Evolutionary conservation across 2,329 filamentous ascomycete species (phyloP).

Genomic region (Talaromyces marneffei): DNA sequence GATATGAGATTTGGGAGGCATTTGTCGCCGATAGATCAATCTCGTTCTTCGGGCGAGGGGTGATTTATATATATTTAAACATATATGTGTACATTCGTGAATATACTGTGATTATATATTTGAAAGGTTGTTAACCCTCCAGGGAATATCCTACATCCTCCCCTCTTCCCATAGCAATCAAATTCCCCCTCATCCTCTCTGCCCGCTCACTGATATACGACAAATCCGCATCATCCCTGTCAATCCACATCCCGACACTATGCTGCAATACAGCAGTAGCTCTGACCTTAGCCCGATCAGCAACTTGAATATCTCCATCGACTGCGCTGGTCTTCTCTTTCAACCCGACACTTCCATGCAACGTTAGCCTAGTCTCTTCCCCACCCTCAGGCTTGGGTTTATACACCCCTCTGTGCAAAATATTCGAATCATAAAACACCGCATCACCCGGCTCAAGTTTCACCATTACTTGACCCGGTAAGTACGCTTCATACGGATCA

Average conservation of each 20-base stretch:
- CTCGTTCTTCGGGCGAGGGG: not conserved
- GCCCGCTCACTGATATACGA: slow-evolving; percentile 30
- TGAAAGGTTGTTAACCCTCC: slow-evolving; percentile 1
- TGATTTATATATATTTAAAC: not conserved
- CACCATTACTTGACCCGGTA: slow-evolving; percentile 63
- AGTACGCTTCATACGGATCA: slow-evolving; percentile 54
- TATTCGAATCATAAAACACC: slow-evolving; percentile 88
- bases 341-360: slow-evolving; percentile 41
- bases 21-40: not conserved
- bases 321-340: slow-evolving; percentile 20
- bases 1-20: not conserved
- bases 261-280: slow-evolving; percentile 43
- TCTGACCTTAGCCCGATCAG: slow-evolving; percentile 32
- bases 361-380: slow-evolving; percentile 36
- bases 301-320: slow-evolving; percentile 14
- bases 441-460: slow-evolving; percentile 66
- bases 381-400: slow-evolving; percentile 29
- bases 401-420: slow-evolving; percentile 51
- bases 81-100: not conserved
- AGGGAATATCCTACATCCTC: slow-evolving; percentile 37
- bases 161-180: slow-evolving; percentile 42
- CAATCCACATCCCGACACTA: slow-evolving; percentile 42
- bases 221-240: slow-evolving; percentile 38
- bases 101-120: not conserved
- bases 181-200: slow-evolving; percentile 40